A percentile compares a stretch with the other conserved stretches of the same genome.
Conservation (phyloP, 352 stramenopile genomes). For the Pythium scleroteichum region DNA sequence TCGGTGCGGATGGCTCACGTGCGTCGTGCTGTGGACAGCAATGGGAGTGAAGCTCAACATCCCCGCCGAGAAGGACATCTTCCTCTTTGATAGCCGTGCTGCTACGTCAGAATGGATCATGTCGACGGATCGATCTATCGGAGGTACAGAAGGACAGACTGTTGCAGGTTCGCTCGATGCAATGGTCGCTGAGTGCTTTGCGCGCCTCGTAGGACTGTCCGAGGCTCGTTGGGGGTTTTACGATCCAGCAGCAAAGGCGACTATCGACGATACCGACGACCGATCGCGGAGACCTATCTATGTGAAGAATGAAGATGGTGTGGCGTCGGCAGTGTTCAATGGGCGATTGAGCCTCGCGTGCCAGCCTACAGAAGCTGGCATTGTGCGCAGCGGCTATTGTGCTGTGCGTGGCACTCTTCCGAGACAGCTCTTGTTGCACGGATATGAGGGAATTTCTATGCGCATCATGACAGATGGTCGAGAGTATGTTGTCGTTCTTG, state of each 20-base stretch:
- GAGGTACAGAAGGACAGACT: constrained; percentile 38
- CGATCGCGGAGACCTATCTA: constrained; percentile 8
- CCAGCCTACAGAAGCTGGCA: constrained; percentile 71
- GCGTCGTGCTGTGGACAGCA: constrained; percentile 34
- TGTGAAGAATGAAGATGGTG: constrained; percentile 53
- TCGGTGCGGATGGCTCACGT: too few relatives aligned
- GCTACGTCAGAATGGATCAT: constrained; percentile 59
- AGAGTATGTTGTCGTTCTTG: constrained; percentile 40
- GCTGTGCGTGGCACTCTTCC: constrained; percentile 68
- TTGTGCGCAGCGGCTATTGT: constrained; percentile 86
- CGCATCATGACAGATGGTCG: constrained; percentile 85
- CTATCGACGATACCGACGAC: constrained; percentile 1
- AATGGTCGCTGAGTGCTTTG: too few relatives aligned
- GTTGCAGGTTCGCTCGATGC: too few relatives aligned
- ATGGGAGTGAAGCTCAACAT: constrained; percentile 77
- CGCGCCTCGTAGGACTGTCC: constrained; percentile 34
- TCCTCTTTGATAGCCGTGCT: constrained; percentile 65
- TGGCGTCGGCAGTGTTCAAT: constrained; percentile 67
- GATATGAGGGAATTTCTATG: constrained; percentile 85
- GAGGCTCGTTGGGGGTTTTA: constrained; percentile 76
- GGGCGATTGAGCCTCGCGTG: constrained; percentile 71
- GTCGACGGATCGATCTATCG: constrained; percentile 79
- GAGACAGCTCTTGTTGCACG: constrained; percentile 56
- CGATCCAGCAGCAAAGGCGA: constrained; percentile 27
- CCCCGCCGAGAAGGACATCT: constrained; percentile 73